Evolutionary conservation across 2,329 filamentous ascomycete genomes (phyloP).

Genomic region (Penicillium decumbens): DNA sequence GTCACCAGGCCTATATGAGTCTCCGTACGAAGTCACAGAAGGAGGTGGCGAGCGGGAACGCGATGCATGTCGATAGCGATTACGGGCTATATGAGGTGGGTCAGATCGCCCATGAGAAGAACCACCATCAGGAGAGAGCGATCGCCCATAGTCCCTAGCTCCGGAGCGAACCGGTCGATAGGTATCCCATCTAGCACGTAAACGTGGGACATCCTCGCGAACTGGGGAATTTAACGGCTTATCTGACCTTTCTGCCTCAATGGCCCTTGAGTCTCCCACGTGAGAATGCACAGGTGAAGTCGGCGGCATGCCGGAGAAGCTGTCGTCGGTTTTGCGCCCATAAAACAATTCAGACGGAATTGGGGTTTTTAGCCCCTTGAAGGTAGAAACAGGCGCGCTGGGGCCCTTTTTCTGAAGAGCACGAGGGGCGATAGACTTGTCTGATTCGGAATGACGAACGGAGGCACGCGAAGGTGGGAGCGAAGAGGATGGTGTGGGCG

Average conservation of each 20-base stretch:
- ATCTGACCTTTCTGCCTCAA: background rate
- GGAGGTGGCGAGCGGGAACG: background rate
- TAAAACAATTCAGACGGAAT: background rate
- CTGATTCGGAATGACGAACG: too few species aligned
- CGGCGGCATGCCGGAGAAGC: background rate
- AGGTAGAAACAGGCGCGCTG: too few species aligned
- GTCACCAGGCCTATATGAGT: background rate
- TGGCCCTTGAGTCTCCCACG: background rate
- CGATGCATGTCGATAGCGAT: background rate
- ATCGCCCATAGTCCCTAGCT: background rate
- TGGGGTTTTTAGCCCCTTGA: background rate
- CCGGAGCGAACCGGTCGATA: background rate
- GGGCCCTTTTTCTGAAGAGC: too few species aligned
- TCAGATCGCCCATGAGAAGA: background rate
- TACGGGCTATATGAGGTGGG: too few species aligned
- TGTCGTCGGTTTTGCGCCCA: background rate
- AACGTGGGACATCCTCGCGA: background rate
- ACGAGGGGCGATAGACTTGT: too few species aligned
- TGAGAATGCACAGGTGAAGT: background rate
- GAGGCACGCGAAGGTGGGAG: too few species aligned
- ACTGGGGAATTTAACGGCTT: background rate
- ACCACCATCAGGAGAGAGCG: background rate
- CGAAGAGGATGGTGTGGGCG: too few species aligned
- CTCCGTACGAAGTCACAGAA: background rate
- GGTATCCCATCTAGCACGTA: background rate